A percentile compares a stretch with the other conserved stretches of the same genome.
Conservation (phyloP, 2,329 filamentous ascomycete genomes). For the Aureobasidium sp. region DNA sequence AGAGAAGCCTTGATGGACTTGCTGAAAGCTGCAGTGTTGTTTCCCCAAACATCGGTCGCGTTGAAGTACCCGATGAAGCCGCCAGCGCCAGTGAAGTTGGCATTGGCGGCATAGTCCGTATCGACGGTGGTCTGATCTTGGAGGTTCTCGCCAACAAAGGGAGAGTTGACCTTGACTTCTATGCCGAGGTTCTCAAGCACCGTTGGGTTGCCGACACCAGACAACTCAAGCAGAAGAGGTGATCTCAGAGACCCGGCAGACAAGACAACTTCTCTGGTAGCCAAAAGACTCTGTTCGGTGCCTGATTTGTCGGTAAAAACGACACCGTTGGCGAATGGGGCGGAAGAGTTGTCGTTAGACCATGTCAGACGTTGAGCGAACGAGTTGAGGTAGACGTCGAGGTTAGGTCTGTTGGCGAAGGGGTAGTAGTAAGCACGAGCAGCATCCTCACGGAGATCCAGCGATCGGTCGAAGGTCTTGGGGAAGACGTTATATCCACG, state of each 20-base stretch:
- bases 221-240: slow-evolving; percentile 28
- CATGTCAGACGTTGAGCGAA: slow-evolving; percentile 34
- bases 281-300: slow-evolving; percentile 3
- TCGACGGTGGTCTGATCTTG: slow-evolving; percentile 21
- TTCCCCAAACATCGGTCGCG: slow-evolving; percentile 28
- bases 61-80: slow-evolving; percentile 27
- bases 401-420: slow-evolving; percentile 31
- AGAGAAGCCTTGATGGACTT: slow-evolving; percentile 21
- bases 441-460: slow-evolving; percentile 37
- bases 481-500: slow-evolving; percentile 36
- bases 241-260: slow-evolving; percentile 29
- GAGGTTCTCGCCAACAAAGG: slow-evolving; percentile 28
- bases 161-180: slow-evolving; percentile 22
- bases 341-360: slow-evolving; percentile 15
- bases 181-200: slow-evolving; percentile 24
- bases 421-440: slow-evolving; percentile 42
- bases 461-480: slow-evolving; percentile 32
- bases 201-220: slow-evolving; percentile 28
- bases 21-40: slow-evolving; percentile 17
- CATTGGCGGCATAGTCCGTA: slow-evolving; percentile 18
- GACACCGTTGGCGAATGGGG: slow-evolving; percentile 7
- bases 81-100: slow-evolving; percentile 26
- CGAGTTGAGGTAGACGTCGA: slow-evolving; percentile 37
- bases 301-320: background rate
- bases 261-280: slow-evolving; percentile 26